Conservation (phyloP, 345 rosid species). For the Salix viminalis region DNA sequence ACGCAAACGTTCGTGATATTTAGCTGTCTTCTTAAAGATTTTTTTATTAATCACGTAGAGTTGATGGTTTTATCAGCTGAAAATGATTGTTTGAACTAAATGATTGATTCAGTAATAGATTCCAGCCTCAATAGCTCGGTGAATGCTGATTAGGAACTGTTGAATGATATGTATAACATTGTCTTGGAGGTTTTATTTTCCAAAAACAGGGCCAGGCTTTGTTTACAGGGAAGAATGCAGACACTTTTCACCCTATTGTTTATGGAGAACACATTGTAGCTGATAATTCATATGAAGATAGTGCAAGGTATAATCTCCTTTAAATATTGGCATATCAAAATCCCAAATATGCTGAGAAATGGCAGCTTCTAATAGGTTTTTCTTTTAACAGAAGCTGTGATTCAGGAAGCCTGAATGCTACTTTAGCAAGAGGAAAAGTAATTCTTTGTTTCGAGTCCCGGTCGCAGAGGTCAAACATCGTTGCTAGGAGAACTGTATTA, state of each 20-base stretch:
- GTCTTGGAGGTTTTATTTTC: conserved; percentile 3
- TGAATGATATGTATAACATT: background rate
- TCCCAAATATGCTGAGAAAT: background rate
- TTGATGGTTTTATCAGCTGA: background rate
- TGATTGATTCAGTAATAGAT: background rate
- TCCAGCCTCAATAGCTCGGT: background rate
- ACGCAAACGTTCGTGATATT: background rate
- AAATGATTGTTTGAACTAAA: background rate
- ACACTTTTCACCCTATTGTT: conserved; percentile 42
- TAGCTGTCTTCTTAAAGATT: background rate
- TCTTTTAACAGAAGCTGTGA: background rate
- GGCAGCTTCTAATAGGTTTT: background rate
- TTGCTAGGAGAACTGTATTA: conserved; percentile 35
- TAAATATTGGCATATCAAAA: background rate
- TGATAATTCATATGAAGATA: conserved; percentile 25
- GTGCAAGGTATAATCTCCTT: conserved; percentile 34
- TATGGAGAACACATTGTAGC: conserved; percentile 44
- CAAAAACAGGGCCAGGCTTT: conserved; percentile 48
- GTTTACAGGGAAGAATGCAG: conserved; percentile 27
- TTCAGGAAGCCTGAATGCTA: conserved; percentile 29
- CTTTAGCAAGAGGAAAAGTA: conserved; percentile 48
- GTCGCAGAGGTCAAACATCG: conserved; percentile 35
- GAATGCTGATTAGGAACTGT: background rate
- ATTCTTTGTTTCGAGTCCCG: conserved; percentile 47
- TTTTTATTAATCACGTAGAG: background rate